phyloP scores from a whole-genome alignment of 345 rosid genomes.

The Mangifera indica region DNA sequence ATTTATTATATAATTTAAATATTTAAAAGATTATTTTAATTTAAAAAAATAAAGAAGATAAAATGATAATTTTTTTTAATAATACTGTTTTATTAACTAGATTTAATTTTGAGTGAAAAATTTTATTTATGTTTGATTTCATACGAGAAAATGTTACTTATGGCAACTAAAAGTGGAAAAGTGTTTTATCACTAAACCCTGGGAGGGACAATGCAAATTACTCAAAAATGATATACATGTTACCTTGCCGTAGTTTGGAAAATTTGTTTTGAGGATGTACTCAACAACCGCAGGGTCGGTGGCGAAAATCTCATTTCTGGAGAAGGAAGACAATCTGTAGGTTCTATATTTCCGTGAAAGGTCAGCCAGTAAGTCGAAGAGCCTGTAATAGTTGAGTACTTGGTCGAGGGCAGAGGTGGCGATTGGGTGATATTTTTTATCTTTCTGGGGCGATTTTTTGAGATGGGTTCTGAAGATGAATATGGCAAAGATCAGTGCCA shows the following conservation, averaged over 20 bases:
- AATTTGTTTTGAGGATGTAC: slow-evolving; percentile 34
- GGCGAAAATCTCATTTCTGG: slow-evolving; percentile 15
- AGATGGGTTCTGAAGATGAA: background rate
- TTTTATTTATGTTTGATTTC: too few species aligned
- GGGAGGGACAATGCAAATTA: too few species aligned
- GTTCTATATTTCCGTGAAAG: slow-evolving; percentile 10
- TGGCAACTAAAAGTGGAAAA: too few species aligned
- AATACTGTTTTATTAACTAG: too few species aligned
- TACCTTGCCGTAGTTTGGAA: slow-evolving; percentile 33
- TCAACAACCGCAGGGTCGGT: slow-evolving; percentile 29
- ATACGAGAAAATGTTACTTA: too few species aligned
- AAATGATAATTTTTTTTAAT: too few species aligned
- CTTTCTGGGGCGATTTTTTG: background rate
- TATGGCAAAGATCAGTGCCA: background rate
- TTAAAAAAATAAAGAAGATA: too few species aligned
- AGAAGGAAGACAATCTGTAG: background rate
- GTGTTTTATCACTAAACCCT: too few species aligned
- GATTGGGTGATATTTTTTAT: slow-evolving; percentile 6
- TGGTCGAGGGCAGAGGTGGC: background rate
- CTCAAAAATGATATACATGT: too few species aligned
- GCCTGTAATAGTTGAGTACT: slow-evolving; percentile 5
- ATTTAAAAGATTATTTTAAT: too few species aligned
- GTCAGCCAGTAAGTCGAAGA: slow-evolving; percentile 5
- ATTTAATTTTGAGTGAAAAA: too few species aligned
- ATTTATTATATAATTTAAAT: too few species aligned